Percentiles rank a stretch among this genome's conserved stretches.
These are phyloP conservation scores for Cryptosporidium canis DNA, from an alignment of 169 alveolate genomes.

Conservation along the genomic window DNA sequence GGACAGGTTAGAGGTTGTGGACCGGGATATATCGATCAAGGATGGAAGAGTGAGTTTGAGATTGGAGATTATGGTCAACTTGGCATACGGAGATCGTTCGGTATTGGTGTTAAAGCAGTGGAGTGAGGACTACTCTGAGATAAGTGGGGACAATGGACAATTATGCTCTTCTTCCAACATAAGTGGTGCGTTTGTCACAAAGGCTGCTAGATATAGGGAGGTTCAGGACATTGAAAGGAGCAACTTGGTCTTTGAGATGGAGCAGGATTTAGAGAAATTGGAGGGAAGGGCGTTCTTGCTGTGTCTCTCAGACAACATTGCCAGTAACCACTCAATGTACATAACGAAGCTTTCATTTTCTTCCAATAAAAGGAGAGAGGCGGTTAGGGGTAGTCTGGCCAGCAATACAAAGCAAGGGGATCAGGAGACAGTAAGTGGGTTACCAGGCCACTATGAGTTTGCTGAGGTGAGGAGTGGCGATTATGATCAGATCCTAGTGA, in stretches of 20 bases:
- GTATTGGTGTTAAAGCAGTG: slow-evolving; percentile 35
- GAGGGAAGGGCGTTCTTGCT: slow-evolving; percentile 16
- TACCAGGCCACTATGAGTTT: neutral
- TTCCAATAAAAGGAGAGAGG: neutral
- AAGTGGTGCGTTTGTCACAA: neutral
- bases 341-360: slow-evolving; percentile 43
- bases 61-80: neutral
- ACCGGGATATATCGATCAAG: slow-evolving; percentile 2
- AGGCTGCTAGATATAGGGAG: neutral
- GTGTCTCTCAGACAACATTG: slow-evolving; percentile 45
- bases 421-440: neutral
- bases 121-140: neutral
- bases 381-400: neutral
- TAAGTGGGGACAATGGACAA: neutral
- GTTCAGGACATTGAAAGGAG: neutral
- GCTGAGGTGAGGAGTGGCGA: neutral
- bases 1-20: neutral
- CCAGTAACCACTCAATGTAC: slow-evolving; percentile 19
- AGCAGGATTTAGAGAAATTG: neutral
- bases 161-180: slow-evolving; percentile 62
- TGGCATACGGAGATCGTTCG: neutral
- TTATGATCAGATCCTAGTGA: neutral
- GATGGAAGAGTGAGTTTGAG: neutral
- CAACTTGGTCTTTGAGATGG: neutral
- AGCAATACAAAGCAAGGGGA: neutral